Evolutionary conservation across 2,329 filamentous ascomycete species (phyloP), one percentile per base, ranked within the genome.

Genomic region (Hymenotorrendiella dingleyae): DNA sequence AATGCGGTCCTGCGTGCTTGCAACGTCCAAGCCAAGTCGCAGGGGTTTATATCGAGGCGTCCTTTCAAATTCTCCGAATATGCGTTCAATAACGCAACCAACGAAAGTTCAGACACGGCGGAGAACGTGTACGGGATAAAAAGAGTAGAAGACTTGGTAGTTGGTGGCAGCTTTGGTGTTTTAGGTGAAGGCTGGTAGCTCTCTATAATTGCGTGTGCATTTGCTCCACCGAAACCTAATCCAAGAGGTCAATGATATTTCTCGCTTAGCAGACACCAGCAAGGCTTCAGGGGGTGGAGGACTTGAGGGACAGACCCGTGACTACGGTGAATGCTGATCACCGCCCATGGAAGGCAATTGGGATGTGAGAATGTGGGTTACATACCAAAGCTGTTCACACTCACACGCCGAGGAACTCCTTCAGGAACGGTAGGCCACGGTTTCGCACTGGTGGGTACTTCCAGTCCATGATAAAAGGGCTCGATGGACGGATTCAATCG

Each of bases 311-410:
- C n/a, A n/a, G n/a, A n/a, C n/a, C n/a, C n/a, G n/a, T n/a, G n/a
- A n/a, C n/a, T n/a, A n/a, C n/a, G n/a, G n/a, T n/a, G n/a, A n/a
- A n/a, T n/a, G n/a, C n/a, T n/a, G n/a, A n/a, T n/a, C n/a, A n/a
- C n/a, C n/a, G n/a, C n/a, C n/a, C n/a, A n/a, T n/a, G n/a, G n/a
- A n/a, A n/a, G n/a, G n/a, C n/a, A n/a, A n/a, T n/a, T n/a, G n/a
- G n/a, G n/a, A n/a, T n/a, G n/a, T n/a, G n/a, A n/a, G n/a, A n/a
- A n/a, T n/a, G n/a, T n/a, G n/a, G n/a, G n/a, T n/a, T n/a, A n/a
- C n/a, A n/a, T n/a, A n/a, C n/a, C 56, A 35, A 57, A 59, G n/a
- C 47, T 49, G 40, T 59, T 58, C 4, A 57, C 49, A 24, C 46
- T 51, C 3, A 46, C 50, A 11, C 57, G 48, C n/a, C 48, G 41